phyloP scores from a whole-genome alignment of 495 filamentous ascomycete species.

The Penicillium steckii region DNA sequence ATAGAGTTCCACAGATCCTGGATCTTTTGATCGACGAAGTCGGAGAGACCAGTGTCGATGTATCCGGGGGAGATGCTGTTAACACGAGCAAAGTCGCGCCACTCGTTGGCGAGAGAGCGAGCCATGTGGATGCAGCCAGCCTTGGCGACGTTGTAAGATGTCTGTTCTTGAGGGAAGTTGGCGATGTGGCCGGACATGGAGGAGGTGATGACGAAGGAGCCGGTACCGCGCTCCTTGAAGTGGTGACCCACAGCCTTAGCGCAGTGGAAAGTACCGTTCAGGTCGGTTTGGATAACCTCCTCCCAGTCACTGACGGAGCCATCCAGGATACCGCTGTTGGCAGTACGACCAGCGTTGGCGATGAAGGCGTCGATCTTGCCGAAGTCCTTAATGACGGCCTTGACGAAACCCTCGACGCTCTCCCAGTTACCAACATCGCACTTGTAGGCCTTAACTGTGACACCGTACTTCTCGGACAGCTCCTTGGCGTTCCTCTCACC shows the following conservation, averaged over 20 bases:
- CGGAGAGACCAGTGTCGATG: slow-evolving; percentile 75
- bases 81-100: slow-evolving; percentile 73
- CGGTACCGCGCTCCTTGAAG: slow-evolving; percentile 60
- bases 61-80: slow-evolving; percentile 76
- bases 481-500: slow-evolving; percentile 66
- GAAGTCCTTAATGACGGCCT: slow-evolving; percentile 57
- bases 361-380: slow-evolving; percentile 67
- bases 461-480: slow-evolving; percentile 55
- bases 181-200: slow-evolving; percentile 72
- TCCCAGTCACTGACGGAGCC: slow-evolving; percentile 64
- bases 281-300: slow-evolving; percentile 64
- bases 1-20: slow-evolving; percentile 70
- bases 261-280: slow-evolving; percentile 67
- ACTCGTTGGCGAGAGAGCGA: slow-evolving; percentile 68
- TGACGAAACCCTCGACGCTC: slow-evolving; percentile 49
- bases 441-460: slow-evolving; percentile 70
- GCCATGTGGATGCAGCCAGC: slow-evolving; percentile 57
- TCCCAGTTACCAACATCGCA: slow-evolving; percentile 51
- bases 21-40: slow-evolving; percentile 68
- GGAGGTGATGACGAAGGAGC: slow-evolving; percentile 63
- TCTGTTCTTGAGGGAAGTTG: slow-evolving; percentile 79
- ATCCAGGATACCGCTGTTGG: slow-evolving; percentile 61
- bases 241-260: slow-evolving; percentile 64
- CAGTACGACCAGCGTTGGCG: slow-evolving; percentile 67
- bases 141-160: slow-evolving; percentile 79